Conservation (phyloP, 495 filamentous ascomycete species). For the Ascodesmis nigricans region DNA sequence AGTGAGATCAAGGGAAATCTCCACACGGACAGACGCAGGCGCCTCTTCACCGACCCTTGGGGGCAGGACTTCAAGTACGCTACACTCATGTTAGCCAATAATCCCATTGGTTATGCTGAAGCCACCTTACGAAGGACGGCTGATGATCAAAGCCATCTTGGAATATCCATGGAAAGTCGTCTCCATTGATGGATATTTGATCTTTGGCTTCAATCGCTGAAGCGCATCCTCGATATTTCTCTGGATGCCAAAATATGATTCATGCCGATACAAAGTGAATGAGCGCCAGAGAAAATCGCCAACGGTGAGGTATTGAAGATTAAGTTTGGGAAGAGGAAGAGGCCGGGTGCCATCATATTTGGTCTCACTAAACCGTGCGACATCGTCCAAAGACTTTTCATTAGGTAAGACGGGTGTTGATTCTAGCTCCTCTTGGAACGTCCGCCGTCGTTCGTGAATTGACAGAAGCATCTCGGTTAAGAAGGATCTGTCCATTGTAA, state of each 20-base stretch:
- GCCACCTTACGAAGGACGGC: slow-evolving; percentile 41
- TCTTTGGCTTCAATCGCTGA: slow-evolving; percentile 53
- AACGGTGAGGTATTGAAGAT: slow-evolving; percentile 83
- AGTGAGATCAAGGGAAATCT: slow-evolving; percentile 72
- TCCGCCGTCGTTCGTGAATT: slow-evolving; percentile 50
- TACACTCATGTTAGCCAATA: slow-evolving; percentile 2
- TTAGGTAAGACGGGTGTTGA: slow-evolving; percentile 60
- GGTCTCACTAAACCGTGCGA: slow-evolving; percentile 62
- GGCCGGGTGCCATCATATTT: slow-evolving; percentile 74
- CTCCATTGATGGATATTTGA: slow-evolving; percentile 33
- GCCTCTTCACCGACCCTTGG: slow-evolving; percentile 65
- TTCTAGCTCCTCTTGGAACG: slow-evolving; percentile 60
- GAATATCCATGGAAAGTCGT: slow-evolving; percentile 69
- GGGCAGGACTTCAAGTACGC: slow-evolving; percentile 63
- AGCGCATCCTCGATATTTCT: slow-evolving; percentile 70
- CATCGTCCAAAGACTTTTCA: slow-evolving; percentile 67
- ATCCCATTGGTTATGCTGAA: neutral
- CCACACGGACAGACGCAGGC: slow-evolving; percentile 68
- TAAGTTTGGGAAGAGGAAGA: slow-evolving; percentile 80
- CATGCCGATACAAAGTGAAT: slow-evolving; percentile 67
- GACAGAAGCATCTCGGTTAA: slow-evolving; percentile 57
- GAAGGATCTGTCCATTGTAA: slow-evolving; percentile 43
- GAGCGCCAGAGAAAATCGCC: slow-evolving; percentile 93
- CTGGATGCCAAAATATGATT: slow-evolving; percentile 84
- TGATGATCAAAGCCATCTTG: slow-evolving; percentile 72